Conservation (phyloP, 2,329 filamentous ascomycete species). For the Botrytis deweyae region DNA sequence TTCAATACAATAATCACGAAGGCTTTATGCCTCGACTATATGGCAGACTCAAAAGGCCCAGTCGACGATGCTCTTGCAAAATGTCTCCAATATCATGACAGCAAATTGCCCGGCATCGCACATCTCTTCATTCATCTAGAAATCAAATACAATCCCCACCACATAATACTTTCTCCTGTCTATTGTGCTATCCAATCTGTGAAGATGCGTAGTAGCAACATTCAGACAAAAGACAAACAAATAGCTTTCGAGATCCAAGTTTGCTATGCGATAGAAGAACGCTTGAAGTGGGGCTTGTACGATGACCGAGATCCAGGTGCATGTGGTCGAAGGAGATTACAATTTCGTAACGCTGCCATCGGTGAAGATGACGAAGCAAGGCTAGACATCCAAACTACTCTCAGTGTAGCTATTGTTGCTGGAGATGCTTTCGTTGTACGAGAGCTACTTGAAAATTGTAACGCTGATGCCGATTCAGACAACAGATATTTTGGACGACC, state of each 20-base stretch:
- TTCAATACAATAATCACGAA: not conserved
- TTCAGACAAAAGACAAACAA: not conserved
- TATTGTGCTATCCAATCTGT: not conserved
- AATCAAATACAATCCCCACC: not conserved
- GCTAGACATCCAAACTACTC: not conserved
- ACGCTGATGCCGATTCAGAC: not conserved
- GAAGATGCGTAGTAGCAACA: not conserved
- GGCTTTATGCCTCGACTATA: not conserved
- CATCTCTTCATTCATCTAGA: not conserved
- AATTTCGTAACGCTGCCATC: not conserved
- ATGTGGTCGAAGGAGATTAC: too few species aligned
- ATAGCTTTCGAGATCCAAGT: not conserved
- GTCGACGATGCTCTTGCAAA: not conserved
- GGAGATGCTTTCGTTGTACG: not conserved
- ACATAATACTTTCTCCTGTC: not conserved
- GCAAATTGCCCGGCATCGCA: not conserved
- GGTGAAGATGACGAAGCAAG: not conserved
- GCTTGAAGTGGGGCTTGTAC: not conserved
- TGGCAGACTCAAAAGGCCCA: not conserved
- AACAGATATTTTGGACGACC: not conserved
- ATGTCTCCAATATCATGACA: not conserved
- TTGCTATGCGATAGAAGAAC: not conserved
- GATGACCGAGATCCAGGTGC: not conserved
- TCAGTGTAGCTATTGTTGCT: not conserved
- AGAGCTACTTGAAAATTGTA: not conserved